phyloP scores from a whole-genome alignment of 176 grass and related monocot species.

The Elaeis guineensis region DNA sequence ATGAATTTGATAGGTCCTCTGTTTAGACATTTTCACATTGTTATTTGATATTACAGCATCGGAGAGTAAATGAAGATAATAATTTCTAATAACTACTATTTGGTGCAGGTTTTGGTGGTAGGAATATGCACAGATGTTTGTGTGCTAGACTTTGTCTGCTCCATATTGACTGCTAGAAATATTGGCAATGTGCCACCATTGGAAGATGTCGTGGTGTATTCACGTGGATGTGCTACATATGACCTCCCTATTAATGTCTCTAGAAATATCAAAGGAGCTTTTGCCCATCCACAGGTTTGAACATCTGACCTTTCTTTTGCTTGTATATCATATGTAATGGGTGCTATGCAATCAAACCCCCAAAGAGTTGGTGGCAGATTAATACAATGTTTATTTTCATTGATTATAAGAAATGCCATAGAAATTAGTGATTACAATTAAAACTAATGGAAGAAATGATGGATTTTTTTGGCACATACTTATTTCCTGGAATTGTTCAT shows the following conservation, averaged over 20 bases:
- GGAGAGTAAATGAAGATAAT: too few species aligned
- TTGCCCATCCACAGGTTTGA: conserved; percentile 80
- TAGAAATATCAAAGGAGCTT: conserved; percentile 50
- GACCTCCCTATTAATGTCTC: conserved; percentile 63
- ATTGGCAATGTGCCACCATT: conserved; percentile 58
- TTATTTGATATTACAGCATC: too few species aligned
- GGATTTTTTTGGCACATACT: too few species aligned
- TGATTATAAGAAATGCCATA: too few species aligned
- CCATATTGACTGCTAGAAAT: conserved; percentile 67
- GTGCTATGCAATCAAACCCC: neutral
- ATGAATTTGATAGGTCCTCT: neutral
- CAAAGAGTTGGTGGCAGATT: too few species aligned
- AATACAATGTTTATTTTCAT: too few species aligned
- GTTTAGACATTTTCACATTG: neutral
- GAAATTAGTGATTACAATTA: too few species aligned
- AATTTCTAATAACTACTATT: neutral
- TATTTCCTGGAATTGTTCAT: too few species aligned
- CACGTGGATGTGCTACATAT: conserved; percentile 78
- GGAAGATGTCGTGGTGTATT: conserved; percentile 74
- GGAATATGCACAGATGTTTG: conserved; percentile 83
- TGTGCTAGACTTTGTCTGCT: conserved; percentile 80
- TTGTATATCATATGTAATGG: neutral
- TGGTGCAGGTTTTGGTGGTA: conserved; percentile 59
- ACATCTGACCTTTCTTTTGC: neutral
- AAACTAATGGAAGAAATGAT: too few species aligned